Evolutionary conservation across 2,329 filamentous ascomycete genomes (phyloP).

Genomic region (Phyllosticta citrichinensis): DNA sequence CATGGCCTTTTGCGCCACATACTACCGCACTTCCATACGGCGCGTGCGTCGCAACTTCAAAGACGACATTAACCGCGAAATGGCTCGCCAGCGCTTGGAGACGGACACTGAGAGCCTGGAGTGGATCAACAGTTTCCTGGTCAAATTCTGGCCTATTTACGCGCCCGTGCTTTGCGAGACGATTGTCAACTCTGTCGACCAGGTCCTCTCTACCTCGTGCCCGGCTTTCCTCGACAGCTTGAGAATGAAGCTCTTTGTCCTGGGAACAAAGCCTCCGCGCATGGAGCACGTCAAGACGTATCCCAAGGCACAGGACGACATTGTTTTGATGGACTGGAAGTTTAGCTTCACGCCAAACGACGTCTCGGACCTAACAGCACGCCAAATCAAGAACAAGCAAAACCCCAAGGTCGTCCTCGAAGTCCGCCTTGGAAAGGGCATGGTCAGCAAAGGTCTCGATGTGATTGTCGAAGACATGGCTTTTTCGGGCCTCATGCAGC

Average conservation of each 20-base stretch:
- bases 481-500: conserved; percentile 88
- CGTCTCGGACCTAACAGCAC: conserved; percentile 76
- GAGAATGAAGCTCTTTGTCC: conserved; percentile 83
- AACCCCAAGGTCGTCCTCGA: conserved; percentile 96
- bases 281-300: conserved; percentile 98
- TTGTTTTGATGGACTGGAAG: conserved; percentile 98
- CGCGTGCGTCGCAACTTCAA: conserved; percentile 91
- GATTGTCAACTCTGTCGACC: conserved; percentile 88
- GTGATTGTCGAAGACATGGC: conserved; percentile 98
- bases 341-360: conserved; percentile 99
- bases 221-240: conserved; percentile 89
- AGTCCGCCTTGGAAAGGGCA: conserved; percentile 86
- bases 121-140: conserved; percentile 98
- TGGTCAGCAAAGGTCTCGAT: conserved; percentile 93
- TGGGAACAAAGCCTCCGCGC: conserved; percentile 89
- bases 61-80: conserved; percentile 82
- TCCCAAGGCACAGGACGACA: conserved; percentile 87
- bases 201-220: conserved; percentile 86
- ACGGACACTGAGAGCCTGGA: conserved; percentile 87
- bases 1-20: conserved; percentile 86
- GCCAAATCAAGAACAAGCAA: conserved; percentile 87
- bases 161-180: conserved; percentile 87
- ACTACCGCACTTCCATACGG: conserved; percentile 91
- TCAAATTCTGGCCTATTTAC: conserved; percentile 99
- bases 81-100: conserved; percentile 78